Evolutionary conservation across 441 rosid species (phyloP).

Genomic region (Pelargonium cotyledonis): DNA sequence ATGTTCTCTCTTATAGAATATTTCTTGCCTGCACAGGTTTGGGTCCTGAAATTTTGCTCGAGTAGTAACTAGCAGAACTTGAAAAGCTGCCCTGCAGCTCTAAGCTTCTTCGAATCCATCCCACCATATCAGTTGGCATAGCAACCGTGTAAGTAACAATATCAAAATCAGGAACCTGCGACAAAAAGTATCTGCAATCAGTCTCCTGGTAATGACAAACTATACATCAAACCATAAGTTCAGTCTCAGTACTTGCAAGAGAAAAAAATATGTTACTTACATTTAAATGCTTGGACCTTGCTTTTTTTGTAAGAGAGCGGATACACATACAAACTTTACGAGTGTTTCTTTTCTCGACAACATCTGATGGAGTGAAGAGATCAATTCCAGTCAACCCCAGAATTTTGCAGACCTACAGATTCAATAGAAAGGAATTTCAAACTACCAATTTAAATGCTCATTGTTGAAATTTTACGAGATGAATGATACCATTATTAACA

Average conservation of each 20-base stretch:
- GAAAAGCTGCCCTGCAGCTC: constrained; percentile 20
- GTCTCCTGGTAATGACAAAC: background rate
- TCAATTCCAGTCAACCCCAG: constrained; percentile 30
- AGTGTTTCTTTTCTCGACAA: constrained; percentile 29
- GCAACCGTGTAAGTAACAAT: constrained; percentile 25
- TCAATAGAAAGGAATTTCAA: background rate
- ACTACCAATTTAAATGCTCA: background rate
- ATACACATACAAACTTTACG: constrained; percentile 34
- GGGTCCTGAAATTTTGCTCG: constrained; percentile 1
- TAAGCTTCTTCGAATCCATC: constrained; percentile 29
- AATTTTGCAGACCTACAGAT: constrained; percentile 30
- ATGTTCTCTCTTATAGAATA: background rate
- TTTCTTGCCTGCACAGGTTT: constrained; percentile 19
- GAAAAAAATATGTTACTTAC: constrained; percentile 16
- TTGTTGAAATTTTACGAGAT: background rate
- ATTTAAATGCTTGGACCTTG: constrained; percentile 25
- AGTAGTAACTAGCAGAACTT: constrained; percentile 14
- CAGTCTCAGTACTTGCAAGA: background rate
- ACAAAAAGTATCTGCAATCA: constrained; percentile 15
- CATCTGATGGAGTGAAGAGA: constrained; percentile 34
- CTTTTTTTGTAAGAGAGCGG: constrained; percentile 30
- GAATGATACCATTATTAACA: no score
- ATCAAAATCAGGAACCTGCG: constrained; percentile 36
- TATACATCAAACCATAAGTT: background rate
- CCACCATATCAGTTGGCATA: constrained; percentile 31